Conservation (phyloP, 306 rosid species). For the Gillenia trifoliata region DNA sequence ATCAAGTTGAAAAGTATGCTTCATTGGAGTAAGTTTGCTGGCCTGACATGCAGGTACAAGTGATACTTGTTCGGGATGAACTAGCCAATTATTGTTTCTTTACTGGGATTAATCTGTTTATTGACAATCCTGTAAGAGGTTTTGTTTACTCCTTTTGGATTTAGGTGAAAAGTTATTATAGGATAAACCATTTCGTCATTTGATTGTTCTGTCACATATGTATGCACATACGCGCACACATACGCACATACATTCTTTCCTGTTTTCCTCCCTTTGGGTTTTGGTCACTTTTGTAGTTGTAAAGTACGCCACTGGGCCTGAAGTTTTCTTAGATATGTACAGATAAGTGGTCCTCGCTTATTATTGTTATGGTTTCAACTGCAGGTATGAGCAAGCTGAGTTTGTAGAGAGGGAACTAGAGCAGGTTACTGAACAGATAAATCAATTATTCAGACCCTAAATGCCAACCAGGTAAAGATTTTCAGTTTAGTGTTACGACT, state of each 20-base stretch:
- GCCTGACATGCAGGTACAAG: too few relatives aligned
- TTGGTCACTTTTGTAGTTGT: neutral
- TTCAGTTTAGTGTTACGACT: slow-evolving; percentile 2
- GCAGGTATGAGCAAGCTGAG: slow-evolving; percentile 94
- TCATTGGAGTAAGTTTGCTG: neutral
- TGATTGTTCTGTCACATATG: neutral
- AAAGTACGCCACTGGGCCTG: neutral
- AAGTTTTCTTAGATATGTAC: neutral
- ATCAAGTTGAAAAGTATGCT: neutral
- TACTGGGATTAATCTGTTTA: neutral
- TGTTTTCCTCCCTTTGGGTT: neutral
- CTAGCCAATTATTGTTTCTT: neutral
- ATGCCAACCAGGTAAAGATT: slow-evolving; percentile 75
- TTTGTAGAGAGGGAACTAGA: slow-evolving; percentile 83
- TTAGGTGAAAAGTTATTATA: neutral
- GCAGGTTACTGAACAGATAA: slow-evolving; percentile 96
- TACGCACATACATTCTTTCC: neutral
- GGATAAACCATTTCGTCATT: too few relatives aligned
- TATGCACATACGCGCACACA: neutral
- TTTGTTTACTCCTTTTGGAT: neutral
- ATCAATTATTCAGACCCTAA: slow-evolving; percentile 77
- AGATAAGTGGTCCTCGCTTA: neutral
- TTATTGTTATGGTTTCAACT: neutral
- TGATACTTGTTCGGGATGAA: neutral
- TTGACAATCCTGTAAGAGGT: neutral